phyloP scores from a whole-genome alignment of 2,329 filamentous ascomycete species.

The Calonectria crousiana region DNA sequence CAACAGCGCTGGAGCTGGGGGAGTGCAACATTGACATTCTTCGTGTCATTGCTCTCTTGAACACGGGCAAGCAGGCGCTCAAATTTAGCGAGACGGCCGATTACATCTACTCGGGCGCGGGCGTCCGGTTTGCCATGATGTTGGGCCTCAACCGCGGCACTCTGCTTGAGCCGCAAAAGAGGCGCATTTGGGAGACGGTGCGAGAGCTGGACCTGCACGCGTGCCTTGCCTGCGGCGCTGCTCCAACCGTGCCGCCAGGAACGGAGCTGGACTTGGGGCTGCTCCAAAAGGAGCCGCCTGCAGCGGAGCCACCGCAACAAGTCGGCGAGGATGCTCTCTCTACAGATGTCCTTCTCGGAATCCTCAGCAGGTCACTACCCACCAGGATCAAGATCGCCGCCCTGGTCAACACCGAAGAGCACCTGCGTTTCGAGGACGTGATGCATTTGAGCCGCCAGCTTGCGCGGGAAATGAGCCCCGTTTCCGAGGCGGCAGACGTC shows the following conservation, averaged over 20 bases:
- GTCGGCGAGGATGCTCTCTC: neutral
- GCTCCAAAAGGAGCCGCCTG: neutral
- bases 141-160: neutral
- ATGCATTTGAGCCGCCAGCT: neutral
- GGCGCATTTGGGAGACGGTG: neutral
- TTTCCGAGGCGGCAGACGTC: neutral
- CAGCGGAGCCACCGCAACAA: neutral
- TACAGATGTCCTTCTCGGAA: neutral
- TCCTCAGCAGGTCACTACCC: neutral
- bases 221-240: neutral
- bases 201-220: neutral
- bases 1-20: neutral
- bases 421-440: neutral
- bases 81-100: neutral
- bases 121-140: neutral
- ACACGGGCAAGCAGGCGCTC: neutral
- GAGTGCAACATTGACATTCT: neutral
- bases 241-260: neutral
- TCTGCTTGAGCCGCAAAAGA: neutral
- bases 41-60: neutral
- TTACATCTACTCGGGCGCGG: neutral
- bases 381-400: neutral
- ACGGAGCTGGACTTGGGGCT: neutral
- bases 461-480: neutral
- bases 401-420: neutral